These are phyloP conservation scores for Myriosclerotinia curreyana DNA, from an alignment of 2,329 filamentous ascomycete genomes.

Conservation along the genomic window DNA sequence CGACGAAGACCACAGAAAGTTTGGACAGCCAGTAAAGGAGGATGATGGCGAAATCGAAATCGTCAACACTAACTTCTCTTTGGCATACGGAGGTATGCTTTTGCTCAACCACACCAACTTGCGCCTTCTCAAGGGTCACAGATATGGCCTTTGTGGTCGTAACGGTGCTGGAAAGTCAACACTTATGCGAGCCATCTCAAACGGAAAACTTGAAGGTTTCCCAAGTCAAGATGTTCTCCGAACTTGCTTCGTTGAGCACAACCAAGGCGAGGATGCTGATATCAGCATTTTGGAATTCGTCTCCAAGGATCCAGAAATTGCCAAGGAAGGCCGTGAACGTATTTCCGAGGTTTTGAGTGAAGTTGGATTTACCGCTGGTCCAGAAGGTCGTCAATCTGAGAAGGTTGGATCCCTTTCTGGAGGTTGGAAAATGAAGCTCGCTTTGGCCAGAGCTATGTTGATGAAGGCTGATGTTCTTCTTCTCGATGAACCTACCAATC, in stretches of 20 bases:
- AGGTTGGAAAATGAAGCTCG: slow-evolving; percentile 99
- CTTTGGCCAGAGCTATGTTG: slow-evolving; percentile 92
- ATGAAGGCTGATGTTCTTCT: slow-evolving; percentile 94
- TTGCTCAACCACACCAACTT: slow-evolving; percentile 94
- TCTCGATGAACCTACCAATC: slow-evolving; percentile 98
- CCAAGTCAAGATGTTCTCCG: slow-evolving; percentile 86
- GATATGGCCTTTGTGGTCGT: slow-evolving; percentile 93
- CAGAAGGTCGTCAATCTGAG: slow-evolving; percentile 82
- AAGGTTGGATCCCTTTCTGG: slow-evolving; percentile 93
- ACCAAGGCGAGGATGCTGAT: slow-evolving; percentile 96
- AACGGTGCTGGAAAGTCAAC: slow-evolving; percentile 99
- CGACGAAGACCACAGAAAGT: slow-evolving; percentile 83
- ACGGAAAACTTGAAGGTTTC: slow-evolving; percentile 95
- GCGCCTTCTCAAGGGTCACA: slow-evolving; percentile 89
- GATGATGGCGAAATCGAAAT: slow-evolving; percentile 94
- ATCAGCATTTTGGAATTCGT: slow-evolving; percentile 95
- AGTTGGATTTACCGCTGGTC: slow-evolving; percentile 89
- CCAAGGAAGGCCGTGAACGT: slow-evolving; percentile 71
- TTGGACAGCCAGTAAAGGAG: slow-evolving; percentile 77
- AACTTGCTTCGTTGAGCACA: slow-evolving; percentile 98
- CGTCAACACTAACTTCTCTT: slow-evolving; percentile 95
- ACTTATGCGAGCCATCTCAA: slow-evolving; percentile 93
- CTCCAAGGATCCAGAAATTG: slow-evolving; percentile 81
- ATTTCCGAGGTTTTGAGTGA: slow-evolving; percentile 82
- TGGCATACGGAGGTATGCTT: slow-evolving; percentile 97